Evolutionary conservation across 164 flowering plant species (phyloP).

Genomic region (Magnolia officinalis): DNA sequence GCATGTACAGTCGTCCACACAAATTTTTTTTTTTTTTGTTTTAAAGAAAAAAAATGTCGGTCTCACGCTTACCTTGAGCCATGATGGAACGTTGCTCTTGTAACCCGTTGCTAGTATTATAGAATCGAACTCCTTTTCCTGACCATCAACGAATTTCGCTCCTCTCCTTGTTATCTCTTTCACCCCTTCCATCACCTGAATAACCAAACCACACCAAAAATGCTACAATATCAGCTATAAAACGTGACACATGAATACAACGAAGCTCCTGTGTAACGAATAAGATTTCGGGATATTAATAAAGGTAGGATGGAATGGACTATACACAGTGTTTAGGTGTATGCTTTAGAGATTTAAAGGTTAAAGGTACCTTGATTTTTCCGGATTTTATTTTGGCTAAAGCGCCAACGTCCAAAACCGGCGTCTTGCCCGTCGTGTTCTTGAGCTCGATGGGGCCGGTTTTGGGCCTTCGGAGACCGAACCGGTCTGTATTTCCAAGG

Average conservation of each 20-base stretch:
- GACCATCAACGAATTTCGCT: conserved; percentile 74
- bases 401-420: conserved; percentile 91
- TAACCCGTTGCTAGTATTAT: conserved; percentile 92
- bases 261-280: background rate
- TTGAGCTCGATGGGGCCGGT: conserved; percentile 96
- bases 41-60: background rate
- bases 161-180: conserved; percentile 71
- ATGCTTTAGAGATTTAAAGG: too few relatives aligned
- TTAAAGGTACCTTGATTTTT: conserved; percentile 61
- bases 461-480: conserved; percentile 87
- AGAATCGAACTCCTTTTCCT: conserved; percentile 76
- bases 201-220: background rate
- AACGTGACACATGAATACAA: too few relatives aligned
- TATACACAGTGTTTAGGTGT: background rate
- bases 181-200: conserved; percentile 76
- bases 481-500: conserved; percentile 65
- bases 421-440: conserved; percentile 85
- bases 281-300: too few relatives aligned
- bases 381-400: conserved; percentile 68
- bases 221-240: background rate
- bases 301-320: background rate
- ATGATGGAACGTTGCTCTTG: conserved; percentile 88
- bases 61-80: conserved; percentile 76
- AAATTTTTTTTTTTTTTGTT: too few relatives aligned
- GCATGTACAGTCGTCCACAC: too few relatives aligned